These are phyloP conservation scores for Alternaria brassicae DNA, from an alignment of 2,329 filamentous ascomycete species.

Conservation along the genomic window DNA sequence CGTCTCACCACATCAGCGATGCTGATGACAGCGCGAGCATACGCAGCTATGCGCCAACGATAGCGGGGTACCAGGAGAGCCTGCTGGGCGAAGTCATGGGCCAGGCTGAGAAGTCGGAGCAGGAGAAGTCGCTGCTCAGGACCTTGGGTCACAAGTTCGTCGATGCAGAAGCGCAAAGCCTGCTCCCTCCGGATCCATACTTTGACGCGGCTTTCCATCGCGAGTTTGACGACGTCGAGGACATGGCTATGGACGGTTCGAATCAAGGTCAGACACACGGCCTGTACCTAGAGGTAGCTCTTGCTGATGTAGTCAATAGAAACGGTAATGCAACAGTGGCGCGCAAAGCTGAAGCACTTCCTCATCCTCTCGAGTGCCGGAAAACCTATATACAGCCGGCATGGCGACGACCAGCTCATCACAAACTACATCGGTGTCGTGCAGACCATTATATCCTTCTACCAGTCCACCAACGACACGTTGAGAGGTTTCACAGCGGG, in stretches of 20 bases:
- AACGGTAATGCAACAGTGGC: constrained; percentile 74
- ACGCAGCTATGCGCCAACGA: constrained; percentile 69
- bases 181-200: constrained; percentile 54
- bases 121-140: constrained; percentile 72
- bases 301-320: constrained; percentile 48
- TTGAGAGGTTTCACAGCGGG: constrained; percentile 88
- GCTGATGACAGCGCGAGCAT: constrained; percentile 70
- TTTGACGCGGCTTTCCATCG: constrained; percentile 71
- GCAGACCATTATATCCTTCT: constrained; percentile 98
- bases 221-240: constrained; percentile 80
- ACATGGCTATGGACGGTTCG: constrained; percentile 60
- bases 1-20: constrained; percentile 60
- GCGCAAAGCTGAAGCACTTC: constrained; percentile 94
- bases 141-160: constrained; percentile 66
- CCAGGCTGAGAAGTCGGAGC: constrained; percentile 65
- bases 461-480: constrained; percentile 78
- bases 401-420: constrained; percentile 87
- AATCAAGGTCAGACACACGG: constrained; percentile 65
- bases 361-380: constrained; percentile 94
- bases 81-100: constrained; percentile 75
- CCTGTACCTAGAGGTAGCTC: constrained; percentile 21
- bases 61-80: constrained; percentile 78
- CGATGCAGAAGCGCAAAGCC: constrained; percentile 62
- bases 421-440: constrained; percentile 94
- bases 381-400: constrained; percentile 95